Base-by-base conservation (phyloP, 2,329 filamentous ascomycete genomes). In the Fonsecaea erecta region DNA sequence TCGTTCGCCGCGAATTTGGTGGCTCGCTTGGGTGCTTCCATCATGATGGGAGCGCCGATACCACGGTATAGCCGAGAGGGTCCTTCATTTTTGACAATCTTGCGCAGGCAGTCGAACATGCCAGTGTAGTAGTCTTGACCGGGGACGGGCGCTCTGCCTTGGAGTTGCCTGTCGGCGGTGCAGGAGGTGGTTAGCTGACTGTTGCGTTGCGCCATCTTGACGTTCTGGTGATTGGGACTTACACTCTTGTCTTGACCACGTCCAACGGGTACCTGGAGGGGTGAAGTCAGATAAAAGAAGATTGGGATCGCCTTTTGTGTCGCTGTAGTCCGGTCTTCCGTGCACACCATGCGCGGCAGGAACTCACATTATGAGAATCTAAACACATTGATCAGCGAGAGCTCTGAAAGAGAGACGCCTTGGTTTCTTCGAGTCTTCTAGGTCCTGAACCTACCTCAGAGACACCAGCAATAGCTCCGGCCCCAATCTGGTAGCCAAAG, bases 1-100 rank as follows among this genome's bases (percentile, higher is more conserved):
- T 99, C 95, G 81, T 99, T 99, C 81, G 95, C 95, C 53, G 95
- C 94, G 80, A 99, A 99, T 81, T 99, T 99, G 83, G 92, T 98
- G 51, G 94, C 94, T 81, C 93, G 86, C 87, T 97, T 97, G 80
- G 91, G 89, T 63, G 93, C 93, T 81, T 98, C 94, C 94, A 99
- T 99, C 72, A 98, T 86, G 75, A 99, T 98, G 57, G 95, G 95
- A 28, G 95, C 94, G 52, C 86, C 88, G 79, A 99, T 99, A 75
- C 95, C 95, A 72, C 95, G 92, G 84, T 99, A 99, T 67, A 99
- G 85, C 71, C 94, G 88, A 68, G 92, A 95, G 79, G 91, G 88
- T 66, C 95, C 95, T 83, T 99, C 95, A 78, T 96, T 90, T 80
- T 87, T 90, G 78, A 99, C 87, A 75, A 99, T 99, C 87, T 99